Base-by-base conservation (phyloP, 164 flowering plant species). In the Litsea cubeba region DNA sequence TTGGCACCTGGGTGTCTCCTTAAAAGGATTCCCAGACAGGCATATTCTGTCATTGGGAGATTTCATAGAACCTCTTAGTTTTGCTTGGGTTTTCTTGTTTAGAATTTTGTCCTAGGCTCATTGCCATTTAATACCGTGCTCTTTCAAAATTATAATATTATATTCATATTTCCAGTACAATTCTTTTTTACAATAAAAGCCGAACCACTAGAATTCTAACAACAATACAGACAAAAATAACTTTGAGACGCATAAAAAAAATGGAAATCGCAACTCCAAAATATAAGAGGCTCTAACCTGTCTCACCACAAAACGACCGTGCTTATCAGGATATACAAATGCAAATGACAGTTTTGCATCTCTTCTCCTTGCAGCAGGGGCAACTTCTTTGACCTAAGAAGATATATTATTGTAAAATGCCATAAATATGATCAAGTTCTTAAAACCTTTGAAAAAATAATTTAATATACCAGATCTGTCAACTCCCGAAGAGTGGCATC, bases 401-500 rank as follows among this genome's bases (percentile, higher is more conserved):
- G 17, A 68, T 30, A 0, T 25, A 65, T 40, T 32, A 28, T 75
- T 60, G 72, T n/a, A 40, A 40, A 40, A 40, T 40, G 11, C 46
- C 67, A 67, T 32, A 22, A 67, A 32, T 18, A 32, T 12, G 28
- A 67, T 24, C 20, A 67, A 67, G 69, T 32, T 28, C 18, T 28
- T 67, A 30, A 71, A 46, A 64, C 20, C 4, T 11, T 64, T 64
- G 62, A 22, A 65, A 10, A 50, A 49, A 70, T 25, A 25, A 50
- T 8, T 28, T 50, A 28, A 74, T 85, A 69, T 79, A 95, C 98
- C 80, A 94, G 87, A 85, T 94, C 99, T 70, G 98, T 92, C 71
- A 96, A 74, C 81, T 96, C 99, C 10, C 97, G 94, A 30, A 96
- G 92, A 5, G 95, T 96, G 26, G 99, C 99, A 87, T 96, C 99